phyloP scores from a whole-genome alignment of 495 filamentous ascomycete species.

The Penicillium herquei region DNA sequence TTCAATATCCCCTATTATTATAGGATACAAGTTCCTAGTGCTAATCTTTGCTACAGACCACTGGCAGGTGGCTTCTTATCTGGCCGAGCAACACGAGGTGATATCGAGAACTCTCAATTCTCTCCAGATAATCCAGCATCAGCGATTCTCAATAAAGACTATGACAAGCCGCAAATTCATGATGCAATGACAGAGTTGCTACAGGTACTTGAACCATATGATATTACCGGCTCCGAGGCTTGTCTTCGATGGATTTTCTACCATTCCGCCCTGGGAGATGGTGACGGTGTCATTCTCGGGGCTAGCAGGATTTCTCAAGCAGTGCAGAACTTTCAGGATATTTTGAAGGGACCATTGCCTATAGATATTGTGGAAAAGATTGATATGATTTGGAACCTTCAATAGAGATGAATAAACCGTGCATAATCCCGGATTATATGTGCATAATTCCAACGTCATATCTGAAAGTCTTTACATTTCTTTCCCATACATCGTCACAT shows the following conservation, averaged over 20 bases:
- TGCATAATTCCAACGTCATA: no score
- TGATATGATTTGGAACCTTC: conserved; percentile 2
- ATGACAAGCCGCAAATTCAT: conserved; percentile 25
- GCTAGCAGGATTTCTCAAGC: conserved; percentile 32
- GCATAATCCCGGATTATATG: no score
- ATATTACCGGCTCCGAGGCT: conserved; percentile 24
- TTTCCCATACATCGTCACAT: no score
- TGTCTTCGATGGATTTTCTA: conserved; percentile 35
- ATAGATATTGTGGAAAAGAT: conserved; percentile 10
- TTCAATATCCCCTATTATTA: neutral
- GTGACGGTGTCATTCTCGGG: conserved; percentile 36
- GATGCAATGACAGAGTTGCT: conserved; percentile 17
- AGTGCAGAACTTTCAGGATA: conserved; percentile 23
- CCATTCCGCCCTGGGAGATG: conserved; percentile 27
- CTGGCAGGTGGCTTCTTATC: conserved; percentile 54
- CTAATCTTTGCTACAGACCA: conserved; percentile 21
- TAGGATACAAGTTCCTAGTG: neutral
- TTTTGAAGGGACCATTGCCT: conserved; percentile 34
- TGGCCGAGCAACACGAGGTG: conserved; percentile 30
- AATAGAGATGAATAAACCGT: neutral
- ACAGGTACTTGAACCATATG: conserved; percentile 9
- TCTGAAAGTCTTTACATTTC: no score
- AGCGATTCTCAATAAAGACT: conserved; percentile 11
- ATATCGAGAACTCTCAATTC: conserved; percentile 28
- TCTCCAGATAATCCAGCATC: conserved; percentile 14